A percentile compares a stretch with the other conserved stretches of the same genome.
Conservation (phyloP, 2,329 filamentous ascomycete genomes). For the Aspergillus sp. region DNA sequence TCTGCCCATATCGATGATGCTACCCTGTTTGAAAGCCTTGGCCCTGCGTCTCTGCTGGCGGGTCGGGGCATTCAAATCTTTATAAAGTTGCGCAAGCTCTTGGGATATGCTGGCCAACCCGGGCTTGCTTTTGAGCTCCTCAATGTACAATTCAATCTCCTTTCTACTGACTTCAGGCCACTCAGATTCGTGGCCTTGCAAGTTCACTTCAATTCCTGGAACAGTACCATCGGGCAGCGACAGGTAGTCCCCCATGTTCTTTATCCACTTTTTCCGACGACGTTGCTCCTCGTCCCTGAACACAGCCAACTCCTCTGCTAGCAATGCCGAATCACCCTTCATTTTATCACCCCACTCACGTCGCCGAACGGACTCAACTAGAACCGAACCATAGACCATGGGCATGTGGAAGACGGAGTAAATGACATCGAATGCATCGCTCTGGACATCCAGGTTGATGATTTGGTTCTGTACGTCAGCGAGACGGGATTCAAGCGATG, state of each 20-base stretch:
- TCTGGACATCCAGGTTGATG: conserved; percentile 63
- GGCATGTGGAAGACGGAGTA: conserved; percentile 75
- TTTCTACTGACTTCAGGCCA: conserved; percentile 73
- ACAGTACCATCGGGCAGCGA: conserved; percentile 59
- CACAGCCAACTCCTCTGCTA: conserved; percentile 86
- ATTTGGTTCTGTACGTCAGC: conserved; percentile 65
- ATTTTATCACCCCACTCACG: conserved; percentile 91
- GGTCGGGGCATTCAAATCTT: conserved; percentile 71
- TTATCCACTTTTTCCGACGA: conserved; percentile 81
- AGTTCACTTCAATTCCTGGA: conserved; percentile 73
- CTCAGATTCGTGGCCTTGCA: conserved; percentile 66
- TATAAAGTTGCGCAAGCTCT: conserved; percentile 67
- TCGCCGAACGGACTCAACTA: conserved; percentile 76
- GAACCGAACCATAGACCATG: conserved; percentile 78
- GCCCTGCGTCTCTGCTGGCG: conserved; percentile 78
- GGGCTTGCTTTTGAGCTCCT: conserved; percentile 55
- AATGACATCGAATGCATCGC: conserved; percentile 72
- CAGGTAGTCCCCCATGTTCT: conserved; percentile 68
- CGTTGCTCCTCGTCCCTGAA: conserved; percentile 91
- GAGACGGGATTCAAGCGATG: conserved; percentile 68
- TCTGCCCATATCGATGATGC: conserved; percentile 84
- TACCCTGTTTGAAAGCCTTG: conserved; percentile 94
- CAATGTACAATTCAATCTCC: conserved; percentile 68
- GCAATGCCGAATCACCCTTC: conserved; percentile 71
- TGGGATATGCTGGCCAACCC: conserved; percentile 58